Evolutionary conservation across 768 basidiomycete species (phyloP).

Genomic region (Russula sp.): DNA sequence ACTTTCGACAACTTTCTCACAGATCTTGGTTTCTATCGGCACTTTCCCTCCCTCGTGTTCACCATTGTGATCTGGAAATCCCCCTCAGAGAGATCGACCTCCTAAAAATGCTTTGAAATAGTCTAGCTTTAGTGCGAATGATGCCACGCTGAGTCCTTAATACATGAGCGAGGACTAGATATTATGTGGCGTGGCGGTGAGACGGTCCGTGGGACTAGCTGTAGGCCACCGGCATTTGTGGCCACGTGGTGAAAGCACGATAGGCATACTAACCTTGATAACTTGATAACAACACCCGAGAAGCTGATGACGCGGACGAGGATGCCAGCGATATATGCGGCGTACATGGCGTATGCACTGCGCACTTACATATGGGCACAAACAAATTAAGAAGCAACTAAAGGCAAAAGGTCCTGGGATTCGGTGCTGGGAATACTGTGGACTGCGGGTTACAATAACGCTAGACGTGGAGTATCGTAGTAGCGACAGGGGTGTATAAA

Average conservation of each 20-base stretch:
- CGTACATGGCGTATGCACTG: conserved; percentile 63
- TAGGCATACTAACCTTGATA: conserved; percentile 38
- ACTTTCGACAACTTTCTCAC: no score
- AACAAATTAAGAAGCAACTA: background rate
- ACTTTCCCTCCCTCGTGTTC: background rate
- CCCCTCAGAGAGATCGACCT: conserved; percentile 50
- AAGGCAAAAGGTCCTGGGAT: background rate
- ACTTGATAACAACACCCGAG: conserved; percentile 51
- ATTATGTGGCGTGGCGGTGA: conserved; percentile 59
- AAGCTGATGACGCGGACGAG: conserved; percentile 79
- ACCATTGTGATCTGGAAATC: background rate
- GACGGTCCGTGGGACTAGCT: conserved; percentile 55
- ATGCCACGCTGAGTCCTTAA: conserved; percentile 53
- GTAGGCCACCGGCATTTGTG: conserved; percentile 33
- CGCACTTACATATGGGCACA: no score
- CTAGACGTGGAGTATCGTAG: conserved; percentile 61
- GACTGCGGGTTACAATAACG: conserved; percentile 59
- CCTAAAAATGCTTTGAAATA: conserved; percentile 47
- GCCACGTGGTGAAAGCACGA: background rate
- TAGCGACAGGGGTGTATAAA: conserved; percentile 64
- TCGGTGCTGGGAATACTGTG: background rate
- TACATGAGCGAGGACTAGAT: conserved; percentile 73
- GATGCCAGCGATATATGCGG: conserved; percentile 69
- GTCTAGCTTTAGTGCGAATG: conserved; percentile 55
- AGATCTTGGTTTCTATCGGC: background rate